Base-by-base conservation (phyloP, 306 rosid genomes). In the Acacia acuminata region DNA sequence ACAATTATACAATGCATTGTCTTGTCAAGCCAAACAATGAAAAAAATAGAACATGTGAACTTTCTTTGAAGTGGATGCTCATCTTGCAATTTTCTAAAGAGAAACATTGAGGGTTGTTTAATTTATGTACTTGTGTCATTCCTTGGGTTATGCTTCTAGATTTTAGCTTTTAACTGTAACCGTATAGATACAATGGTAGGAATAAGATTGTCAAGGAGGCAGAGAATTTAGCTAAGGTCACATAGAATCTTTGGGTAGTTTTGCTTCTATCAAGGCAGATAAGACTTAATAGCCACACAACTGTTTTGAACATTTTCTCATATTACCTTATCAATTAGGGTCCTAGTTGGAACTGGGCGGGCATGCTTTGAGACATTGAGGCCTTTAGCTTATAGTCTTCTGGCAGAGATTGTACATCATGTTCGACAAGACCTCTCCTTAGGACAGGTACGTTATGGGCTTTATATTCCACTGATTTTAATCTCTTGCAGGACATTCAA, bases 361-460 rank as follows among this genome's bases (percentile, higher is more conserved):
- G 98, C 99, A 64, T 96, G 99, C 94, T 96, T 94, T 83, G 99
- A 96, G 91, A 91, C 98, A 2, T 82, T 94, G 88, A 89, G 99
- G 79, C 99, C 99, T 58, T 85, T 96, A 90, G 99, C 99, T 81
- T 96, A 94, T 83, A 96, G 99, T 89, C 90, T 96, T 82, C 88
- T 96, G 76, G 99, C 99, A 27, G 99, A 96, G 91, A 96, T 96
- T 84, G 99, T 96, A 81, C 99, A 96, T 87, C 99, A 96, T 91
- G 99, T 96, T 91, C 92, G 99, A 67, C 91, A 71, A 11, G 97
- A 96, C 81, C 97, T 96, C 76, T 90, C 97, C 66, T 86, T 96
- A 83, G 80, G 94, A 73, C 99, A 96, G 97, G 99, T 94, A 82
- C 72, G 72, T 12, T 79, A 58, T 60, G 73, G 71, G 82, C 47